These are phyloP conservation scores for Linum usitatissimum DNA, from an alignment of 345 rosid genomes.

Conservation along the genomic window DNA sequence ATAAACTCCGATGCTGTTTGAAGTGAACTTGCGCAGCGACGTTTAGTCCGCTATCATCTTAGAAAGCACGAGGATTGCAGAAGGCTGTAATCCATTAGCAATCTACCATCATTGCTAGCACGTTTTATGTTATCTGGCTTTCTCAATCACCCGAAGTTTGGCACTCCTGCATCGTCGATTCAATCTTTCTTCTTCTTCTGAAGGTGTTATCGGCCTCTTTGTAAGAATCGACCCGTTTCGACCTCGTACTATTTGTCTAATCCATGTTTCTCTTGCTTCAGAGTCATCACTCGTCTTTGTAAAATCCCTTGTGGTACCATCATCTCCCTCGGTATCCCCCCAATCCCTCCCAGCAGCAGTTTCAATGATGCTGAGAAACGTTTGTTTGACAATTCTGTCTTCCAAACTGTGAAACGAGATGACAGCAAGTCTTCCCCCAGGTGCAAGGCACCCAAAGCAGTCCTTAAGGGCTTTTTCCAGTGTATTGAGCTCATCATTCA, in stretches of 20 bases:
- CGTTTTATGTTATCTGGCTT: constrained; percentile 13
- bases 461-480: constrained; percentile 55
- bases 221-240: constrained; percentile 60
- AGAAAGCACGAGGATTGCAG: too few species aligned
- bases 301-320: constrained; percentile 13
- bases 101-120: background rate
- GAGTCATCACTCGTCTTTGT: constrained; percentile 15
- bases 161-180: constrained; percentile 80
- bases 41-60: too few species aligned
- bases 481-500: constrained; percentile 78
- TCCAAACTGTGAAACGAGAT: constrained; percentile 94
- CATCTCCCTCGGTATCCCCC: constrained; percentile 13
- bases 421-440: constrained; percentile 87
- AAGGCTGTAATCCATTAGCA: too few species aligned
- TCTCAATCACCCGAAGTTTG: constrained; percentile 78
- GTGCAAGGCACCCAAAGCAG: constrained; percentile 67
- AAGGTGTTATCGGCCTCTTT: constrained; percentile 85
- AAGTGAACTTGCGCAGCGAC: too few species aligned
- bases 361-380: constrained; percentile 63
- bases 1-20: too few species aligned
- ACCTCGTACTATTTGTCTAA: constrained; percentile 48
- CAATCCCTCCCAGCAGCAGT: constrained; percentile 16
- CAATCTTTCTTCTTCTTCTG: constrained; percentile 63
- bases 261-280: constrained; percentile 42
- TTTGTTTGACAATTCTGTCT: constrained; percentile 82